A percentile compares a stretch with the other conserved stretches of the same genome.
phyloP scores from a whole-genome alignment of 805 yeast species.

The Suhomyces faveliae region DNA sequence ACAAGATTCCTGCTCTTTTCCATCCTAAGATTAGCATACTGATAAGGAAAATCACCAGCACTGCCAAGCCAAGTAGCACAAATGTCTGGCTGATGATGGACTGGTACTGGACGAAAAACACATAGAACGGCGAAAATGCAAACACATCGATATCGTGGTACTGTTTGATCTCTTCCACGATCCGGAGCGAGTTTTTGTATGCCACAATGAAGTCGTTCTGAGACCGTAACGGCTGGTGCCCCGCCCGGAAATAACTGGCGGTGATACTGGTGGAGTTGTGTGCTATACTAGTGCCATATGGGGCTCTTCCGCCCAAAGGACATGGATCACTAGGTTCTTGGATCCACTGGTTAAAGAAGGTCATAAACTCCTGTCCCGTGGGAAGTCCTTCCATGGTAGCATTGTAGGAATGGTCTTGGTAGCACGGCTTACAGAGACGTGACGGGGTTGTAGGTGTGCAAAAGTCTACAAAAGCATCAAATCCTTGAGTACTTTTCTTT shows the following conservation, averaged over 20 bases:
- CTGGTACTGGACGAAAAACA: conserved; percentile 86
- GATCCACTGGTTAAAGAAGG: conserved; percentile 78
- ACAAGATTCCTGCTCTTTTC: conserved; percentile 51
- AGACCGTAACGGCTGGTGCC: conserved; percentile 76
- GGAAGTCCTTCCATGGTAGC: conserved; percentile 84
- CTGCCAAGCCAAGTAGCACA: conserved; percentile 51
- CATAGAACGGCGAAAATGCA: conserved; percentile 92
- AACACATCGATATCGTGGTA: conserved; percentile 53
- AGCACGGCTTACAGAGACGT: conserved; percentile 74
- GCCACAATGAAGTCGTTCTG: conserved; percentile 84
- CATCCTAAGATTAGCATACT: conserved; percentile 68
- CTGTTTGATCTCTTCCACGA: conserved; percentile 54
- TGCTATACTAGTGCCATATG: conserved; percentile 64
- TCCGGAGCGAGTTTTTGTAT: conserved; percentile 65
- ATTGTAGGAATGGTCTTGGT: conserved; percentile 60
- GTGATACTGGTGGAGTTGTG: conserved; percentile 42
- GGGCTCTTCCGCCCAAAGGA: conserved; percentile 94
- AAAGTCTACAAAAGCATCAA: conserved; percentile 39
- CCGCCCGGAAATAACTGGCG: conserved; percentile 72
- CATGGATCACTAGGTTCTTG: conserved; percentile 83
- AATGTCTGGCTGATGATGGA: conserved; percentile 62
- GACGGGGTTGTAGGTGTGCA: conserved; percentile 69
- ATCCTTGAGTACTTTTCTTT: conserved; percentile 43
- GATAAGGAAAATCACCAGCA: conserved; percentile 49
- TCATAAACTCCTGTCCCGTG: conserved; percentile 63